Conservation (phyloP, 1,284 basidiomycete genomes). For the Inonotus obliquus region DNA sequence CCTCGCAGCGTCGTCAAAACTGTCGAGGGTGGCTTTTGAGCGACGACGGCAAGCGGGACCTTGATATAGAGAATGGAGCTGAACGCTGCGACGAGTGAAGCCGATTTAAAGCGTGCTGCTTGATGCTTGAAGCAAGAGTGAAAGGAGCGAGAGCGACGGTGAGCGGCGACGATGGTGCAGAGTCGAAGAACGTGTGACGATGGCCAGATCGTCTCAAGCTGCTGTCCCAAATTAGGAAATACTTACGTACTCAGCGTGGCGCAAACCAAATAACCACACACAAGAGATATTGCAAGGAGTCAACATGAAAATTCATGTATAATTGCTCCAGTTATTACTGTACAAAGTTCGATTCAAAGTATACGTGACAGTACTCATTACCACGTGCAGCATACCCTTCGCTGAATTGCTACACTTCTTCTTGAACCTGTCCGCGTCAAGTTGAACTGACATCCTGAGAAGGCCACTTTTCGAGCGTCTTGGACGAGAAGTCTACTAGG, state of each 20-base stretch:
- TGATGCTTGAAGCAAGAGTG: neutral
- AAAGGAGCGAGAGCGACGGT: neutral
- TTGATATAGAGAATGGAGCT: neutral
- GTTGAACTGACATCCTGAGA: too few species aligned
- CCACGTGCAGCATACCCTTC: too few species aligned
- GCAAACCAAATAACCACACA: neutral
- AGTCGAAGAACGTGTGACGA: neutral
- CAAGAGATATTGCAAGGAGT: neutral
- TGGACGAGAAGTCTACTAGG: too few species aligned
- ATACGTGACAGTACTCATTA: too few species aligned
- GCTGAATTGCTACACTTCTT: too few species aligned
- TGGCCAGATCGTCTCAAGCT: neutral
- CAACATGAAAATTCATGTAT: neutral
- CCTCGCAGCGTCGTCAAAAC: neutral
- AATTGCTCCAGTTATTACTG: too few species aligned
- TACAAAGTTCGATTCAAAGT: too few species aligned
- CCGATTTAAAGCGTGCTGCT: neutral
- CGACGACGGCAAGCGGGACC: neutral
- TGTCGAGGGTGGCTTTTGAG: neutral
- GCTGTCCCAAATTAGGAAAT: neutral
- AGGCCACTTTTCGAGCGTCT: too few species aligned
- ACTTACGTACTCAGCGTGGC: neutral
- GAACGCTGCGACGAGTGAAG: neutral
- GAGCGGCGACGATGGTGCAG: neutral
- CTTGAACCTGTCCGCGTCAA: too few species aligned